A percentile compares a stretch with the other conserved stretches of the same genome.
phyloP scores from a whole-genome alignment of 495 filamentous ascomycete genomes.

The Aspergillus coremiiformis region DNA sequence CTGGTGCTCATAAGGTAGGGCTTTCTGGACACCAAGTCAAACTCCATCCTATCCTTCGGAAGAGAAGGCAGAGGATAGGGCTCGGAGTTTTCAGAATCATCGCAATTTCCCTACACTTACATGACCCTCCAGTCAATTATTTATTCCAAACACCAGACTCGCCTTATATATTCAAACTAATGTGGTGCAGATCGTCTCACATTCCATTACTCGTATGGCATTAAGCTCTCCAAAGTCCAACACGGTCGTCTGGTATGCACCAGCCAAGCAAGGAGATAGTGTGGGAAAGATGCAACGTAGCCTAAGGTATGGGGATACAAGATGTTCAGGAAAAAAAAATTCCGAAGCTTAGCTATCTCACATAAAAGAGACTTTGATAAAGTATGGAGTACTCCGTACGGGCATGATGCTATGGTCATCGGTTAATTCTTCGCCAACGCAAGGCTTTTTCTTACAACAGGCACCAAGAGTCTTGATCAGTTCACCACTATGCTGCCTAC shows the following conservation, averaged over 20 bases:
- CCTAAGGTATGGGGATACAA: background rate
- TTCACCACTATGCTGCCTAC: background rate
- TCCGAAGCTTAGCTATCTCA: background rate
- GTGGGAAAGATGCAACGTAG: slow-evolving; percentile 1
- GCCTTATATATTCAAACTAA: background rate
- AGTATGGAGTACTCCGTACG: too few species aligned
- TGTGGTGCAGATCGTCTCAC: slow-evolving; percentile 1
- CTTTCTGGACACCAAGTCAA: background rate
- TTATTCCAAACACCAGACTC: background rate
- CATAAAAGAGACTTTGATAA: background rate
- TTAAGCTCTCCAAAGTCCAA: slow-evolving; percentile 15
- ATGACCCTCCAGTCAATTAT: background rate
- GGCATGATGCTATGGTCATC: background rate
- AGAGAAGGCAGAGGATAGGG: background rate
- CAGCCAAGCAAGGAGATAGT: slow-evolving; percentile 14
- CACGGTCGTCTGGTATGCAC: slow-evolving; percentile 13
- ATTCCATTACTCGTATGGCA: slow-evolving; percentile 12
- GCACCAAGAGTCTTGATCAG: background rate
- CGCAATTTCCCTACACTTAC: background rate
- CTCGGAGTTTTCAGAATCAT: background rate
- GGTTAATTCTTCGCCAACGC: background rate
- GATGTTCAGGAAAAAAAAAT: background rate
- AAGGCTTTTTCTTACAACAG: background rate
- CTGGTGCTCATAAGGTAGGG: background rate
- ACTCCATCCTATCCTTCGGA: background rate